Evolutionary conservation across 2,329 filamentous ascomycete genomes (phyloP).

Genomic region (Xenoacremonium recifei): DNA sequence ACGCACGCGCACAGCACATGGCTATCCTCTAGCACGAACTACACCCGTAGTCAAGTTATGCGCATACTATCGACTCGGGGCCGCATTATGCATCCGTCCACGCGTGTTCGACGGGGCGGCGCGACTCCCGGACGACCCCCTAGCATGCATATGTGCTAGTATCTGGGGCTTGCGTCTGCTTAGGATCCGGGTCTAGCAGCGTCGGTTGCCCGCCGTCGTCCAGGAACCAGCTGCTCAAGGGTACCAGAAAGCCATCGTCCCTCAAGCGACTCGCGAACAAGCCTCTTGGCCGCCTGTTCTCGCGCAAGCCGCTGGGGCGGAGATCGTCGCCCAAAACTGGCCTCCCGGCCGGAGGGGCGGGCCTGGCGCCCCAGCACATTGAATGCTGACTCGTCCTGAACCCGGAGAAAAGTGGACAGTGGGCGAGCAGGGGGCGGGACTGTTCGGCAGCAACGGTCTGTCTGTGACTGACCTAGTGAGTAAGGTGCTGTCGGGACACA

Average conservation of each 20-base stretch:
- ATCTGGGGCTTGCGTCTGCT: constrained; percentile 17
- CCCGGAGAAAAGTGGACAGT: constrained; percentile 23
- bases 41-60: constrained; percentile 16
- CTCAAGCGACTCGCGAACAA: constrained; percentile 26
- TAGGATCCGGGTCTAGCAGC: constrained; percentile 29
- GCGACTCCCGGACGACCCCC: constrained; percentile 6
- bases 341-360: constrained; percentile 26
- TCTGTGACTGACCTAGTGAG: constrained; percentile 24
- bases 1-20: no score
- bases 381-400: constrained; percentile 21
- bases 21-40: constrained; percentile 9
- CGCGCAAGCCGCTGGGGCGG: constrained; percentile 19
- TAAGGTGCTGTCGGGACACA: constrained; percentile 15
- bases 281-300: constrained; percentile 14
- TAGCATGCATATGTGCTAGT: constrained; percentile 21
- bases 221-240: constrained; percentile 14
- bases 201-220: constrained; percentile 30
- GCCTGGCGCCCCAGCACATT: constrained; percentile 16
- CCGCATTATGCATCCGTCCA: constrained; percentile 9
- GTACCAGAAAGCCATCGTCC: constrained; percentile 17
- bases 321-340: constrained; percentile 26
- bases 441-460: constrained; percentile 25
- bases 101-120: neutral
- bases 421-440: constrained; percentile 24
- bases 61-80: constrained; percentile 17